Evolutionary conservation across 331 rosid genomes (phyloP).

Genomic region (Quercus tomentella): DNA sequence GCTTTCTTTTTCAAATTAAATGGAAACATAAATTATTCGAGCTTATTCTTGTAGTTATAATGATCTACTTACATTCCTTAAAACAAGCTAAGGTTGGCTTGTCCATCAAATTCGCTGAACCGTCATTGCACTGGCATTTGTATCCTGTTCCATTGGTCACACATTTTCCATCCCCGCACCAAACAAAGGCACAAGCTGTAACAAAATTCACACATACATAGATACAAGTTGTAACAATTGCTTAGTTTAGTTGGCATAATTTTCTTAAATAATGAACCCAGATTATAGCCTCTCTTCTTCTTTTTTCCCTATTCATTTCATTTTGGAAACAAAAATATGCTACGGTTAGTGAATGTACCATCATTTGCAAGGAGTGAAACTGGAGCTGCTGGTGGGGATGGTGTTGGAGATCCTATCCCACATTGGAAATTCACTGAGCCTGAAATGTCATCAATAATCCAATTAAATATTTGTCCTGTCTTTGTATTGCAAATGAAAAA

Average conservation of each 20-base stretch:
- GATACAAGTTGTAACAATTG: not conserved
- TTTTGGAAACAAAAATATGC: not conserved
- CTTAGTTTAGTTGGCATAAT: not conserved
- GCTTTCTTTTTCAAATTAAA: too few species aligned
- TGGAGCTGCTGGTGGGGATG: not conserved
- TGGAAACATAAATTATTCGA: not conserved
- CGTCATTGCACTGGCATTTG: slow-evolving; percentile 55
- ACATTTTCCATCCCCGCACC: slow-evolving; percentile 66
- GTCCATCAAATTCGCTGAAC: slow-evolving; percentile 40
- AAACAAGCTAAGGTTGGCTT: slow-evolving; percentile 41
- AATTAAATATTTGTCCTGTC: not conserved
- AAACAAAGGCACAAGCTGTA: slow-evolving; percentile 47
- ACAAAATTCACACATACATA: not conserved
- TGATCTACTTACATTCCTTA: slow-evolving; percentile 32
- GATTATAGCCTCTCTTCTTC: not conserved
- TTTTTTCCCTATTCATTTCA: not conserved
- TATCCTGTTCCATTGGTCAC: slow-evolving; percentile 22
- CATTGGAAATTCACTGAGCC: slow-evolving; percentile 49
- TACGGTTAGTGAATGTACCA: slow-evolving; percentile 21
- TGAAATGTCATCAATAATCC: slow-evolving; percentile 21
- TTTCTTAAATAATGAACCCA: not conserved
- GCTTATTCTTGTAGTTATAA: not conserved
- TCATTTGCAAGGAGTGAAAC: not conserved
- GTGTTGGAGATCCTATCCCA: slow-evolving; percentile 15
- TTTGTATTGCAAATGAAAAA: not conserved